Evolutionary conservation across 139 green algal species (phyloP), one percentile per base, ranked within the genome.

Genomic region (Chlamydomonas asymmetrica): DNA sequence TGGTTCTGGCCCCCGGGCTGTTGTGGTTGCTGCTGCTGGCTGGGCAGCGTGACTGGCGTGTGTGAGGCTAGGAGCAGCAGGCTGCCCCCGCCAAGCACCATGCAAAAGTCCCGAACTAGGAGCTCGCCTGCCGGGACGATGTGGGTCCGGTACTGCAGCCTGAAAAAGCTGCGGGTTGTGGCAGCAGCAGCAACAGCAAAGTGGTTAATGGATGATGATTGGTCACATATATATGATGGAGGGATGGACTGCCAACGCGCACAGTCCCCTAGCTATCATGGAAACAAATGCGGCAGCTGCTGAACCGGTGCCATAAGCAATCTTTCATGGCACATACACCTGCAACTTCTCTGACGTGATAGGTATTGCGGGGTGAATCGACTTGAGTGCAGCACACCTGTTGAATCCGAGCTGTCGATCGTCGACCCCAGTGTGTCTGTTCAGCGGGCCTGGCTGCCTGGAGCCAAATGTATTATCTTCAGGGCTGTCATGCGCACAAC

Each of bases 41-140:
- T n/a, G n/a, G 70, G 70, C 40, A 52, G 40, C 40, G 40, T 45
- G 45, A 65, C 41, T n/a, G 72, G 72, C 48, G 72, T 65, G 61
- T 71, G 72, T 18, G 72, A 78, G 45, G 62, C 72, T 18, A 71
- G 41, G 32, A 78, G 60, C 61, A 78, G 72, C 72, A 78, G 61
- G 32, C 34, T 39, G 35, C 72, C 61, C 10, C 48, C 43, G 13
- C 13, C 61, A 60, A 78, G 40, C 43, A 64, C 71, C 16, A 71
- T 60, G 9, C 56, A 31, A 25, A 78, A 40, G 34, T 78, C 72
- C 3, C 48, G 34, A 3, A 57, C 72, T 0, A 78, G 45, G 6
- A 64, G 43, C 72, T 78, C 72, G 9, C 61, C 48, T 22, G 48
- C 45, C 6, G 60, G 72, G 5, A 61, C 72, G 27, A 78, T 4